Evolutionary conservation across 2,329 filamentous ascomycete genomes (phyloP).

Genomic region (Sporothrix pallida): DNA sequence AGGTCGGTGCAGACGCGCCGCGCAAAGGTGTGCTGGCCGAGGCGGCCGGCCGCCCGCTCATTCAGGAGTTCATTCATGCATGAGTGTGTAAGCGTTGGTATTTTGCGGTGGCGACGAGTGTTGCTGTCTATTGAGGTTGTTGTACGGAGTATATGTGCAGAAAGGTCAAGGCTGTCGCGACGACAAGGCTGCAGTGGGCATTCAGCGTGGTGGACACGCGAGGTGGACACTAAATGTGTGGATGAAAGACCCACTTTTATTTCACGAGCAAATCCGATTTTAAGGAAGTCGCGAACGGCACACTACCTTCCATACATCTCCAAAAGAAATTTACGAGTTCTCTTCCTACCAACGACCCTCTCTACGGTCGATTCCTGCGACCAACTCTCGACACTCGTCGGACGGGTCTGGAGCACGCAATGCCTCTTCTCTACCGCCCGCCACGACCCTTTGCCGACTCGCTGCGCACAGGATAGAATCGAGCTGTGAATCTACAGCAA

Average conservation of each 20-base stretch:
- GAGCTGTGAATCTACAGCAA: no score
- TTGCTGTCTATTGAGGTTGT: background rate
- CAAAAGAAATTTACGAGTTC: no score
- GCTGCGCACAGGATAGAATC: constrained; percentile 27
- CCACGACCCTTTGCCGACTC: constrained; percentile 27
- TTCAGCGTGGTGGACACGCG: background rate
- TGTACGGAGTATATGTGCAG: background rate
- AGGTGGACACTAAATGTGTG: background rate
- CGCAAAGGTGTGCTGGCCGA: constrained; percentile 68
- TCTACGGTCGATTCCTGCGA: background rate
- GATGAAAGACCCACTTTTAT: constrained; percentile 16
- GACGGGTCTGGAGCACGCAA: constrained; percentile 15
- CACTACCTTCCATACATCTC: background rate
- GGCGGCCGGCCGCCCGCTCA: constrained; percentile 73
- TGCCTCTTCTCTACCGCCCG: constrained; percentile 5
- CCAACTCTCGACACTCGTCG: background rate
- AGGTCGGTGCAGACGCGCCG: constrained; percentile 69
- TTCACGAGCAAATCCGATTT: background rate
- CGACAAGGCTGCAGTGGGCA: constrained; percentile 6
- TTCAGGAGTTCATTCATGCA: constrained; percentile 76
- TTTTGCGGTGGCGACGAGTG: background rate
- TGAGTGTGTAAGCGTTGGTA: constrained; percentile 25
- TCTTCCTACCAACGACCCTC: background rate
- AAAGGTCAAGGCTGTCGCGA: background rate
- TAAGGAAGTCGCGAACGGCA: background rate